Conservation (phyloP, 2,329 filamentous ascomycete genomes). For the Botrytis elliptica region DNA sequence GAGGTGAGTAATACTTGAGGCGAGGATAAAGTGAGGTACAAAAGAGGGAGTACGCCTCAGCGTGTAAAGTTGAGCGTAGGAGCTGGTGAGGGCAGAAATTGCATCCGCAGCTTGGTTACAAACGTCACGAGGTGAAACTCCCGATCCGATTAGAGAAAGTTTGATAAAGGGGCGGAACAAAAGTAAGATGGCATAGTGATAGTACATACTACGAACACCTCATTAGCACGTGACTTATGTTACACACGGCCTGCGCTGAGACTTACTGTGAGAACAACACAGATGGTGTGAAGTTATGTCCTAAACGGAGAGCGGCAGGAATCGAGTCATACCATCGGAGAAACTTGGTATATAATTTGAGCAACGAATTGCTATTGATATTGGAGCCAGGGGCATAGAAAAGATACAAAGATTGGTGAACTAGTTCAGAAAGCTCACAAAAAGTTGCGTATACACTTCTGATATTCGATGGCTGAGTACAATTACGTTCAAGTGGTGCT, state of each 20-base stretch:
- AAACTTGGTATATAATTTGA: conserved; percentile 66
- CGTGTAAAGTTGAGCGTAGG: conserved; percentile 38
- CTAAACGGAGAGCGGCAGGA: conserved; percentile 61
- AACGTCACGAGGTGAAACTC: conserved; percentile 36
- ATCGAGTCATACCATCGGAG: conserved; percentile 70
- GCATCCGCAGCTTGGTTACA: conserved; percentile 40
- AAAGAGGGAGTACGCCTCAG: conserved; percentile 39
- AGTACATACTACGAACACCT: conserved; percentile 58
- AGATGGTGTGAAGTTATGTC: conserved; percentile 69
- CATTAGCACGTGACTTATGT: background rate
- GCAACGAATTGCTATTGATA: conserved; percentile 61
- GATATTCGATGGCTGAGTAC: conserved; percentile 66
- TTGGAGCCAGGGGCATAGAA: conserved; percentile 69
- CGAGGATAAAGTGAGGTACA: conserved; percentile 38
- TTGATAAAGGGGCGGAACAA: conserved; percentile 65
- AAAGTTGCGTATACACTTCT: conserved; percentile 67
- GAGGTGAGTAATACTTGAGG: conserved; percentile 34
- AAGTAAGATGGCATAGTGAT: conserved; percentile 68
- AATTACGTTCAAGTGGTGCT: conserved; percentile 54
- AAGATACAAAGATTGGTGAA: conserved; percentile 59
- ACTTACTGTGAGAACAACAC: conserved; percentile 73
- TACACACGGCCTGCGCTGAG: too few species aligned
- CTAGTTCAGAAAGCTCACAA: conserved; percentile 70
- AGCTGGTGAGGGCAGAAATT: conserved; percentile 39
- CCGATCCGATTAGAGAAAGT: conserved; percentile 32